Base-by-base conservation (phyloP, 805 yeast genomes). In the Kluyveromyces starmeri region DNA sequence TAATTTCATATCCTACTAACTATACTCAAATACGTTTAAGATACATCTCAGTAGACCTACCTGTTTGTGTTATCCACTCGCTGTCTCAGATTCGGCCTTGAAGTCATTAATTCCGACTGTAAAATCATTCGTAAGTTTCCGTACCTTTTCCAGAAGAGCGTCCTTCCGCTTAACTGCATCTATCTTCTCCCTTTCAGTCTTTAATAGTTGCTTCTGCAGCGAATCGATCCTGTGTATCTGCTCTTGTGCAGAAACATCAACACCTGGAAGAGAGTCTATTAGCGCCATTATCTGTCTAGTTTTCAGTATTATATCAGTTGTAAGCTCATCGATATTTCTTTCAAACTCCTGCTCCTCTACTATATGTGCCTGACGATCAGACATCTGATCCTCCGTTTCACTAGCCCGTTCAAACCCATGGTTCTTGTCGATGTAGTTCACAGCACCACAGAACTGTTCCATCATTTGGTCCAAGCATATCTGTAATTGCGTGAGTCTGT, bases 241-340 rank as follows among this genome's bases (percentile, higher is more conserved):
- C 36, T 74, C 78, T 28, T 68, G 72, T 16, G 83, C 81, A 2
- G 88, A 74, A 1, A 81, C 88, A 7, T 94, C 96, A 2, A 85
- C 83, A 9, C 96, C 97, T 0, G 98, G 98, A 27, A 89, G 63
- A 2, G 94, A 75, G 51, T 83, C 94, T 25, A 89, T 86, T 18
- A 89, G 71, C 48, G 83, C 77, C 25, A 83, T 71, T 11, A 89
- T 82, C 55, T 92, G 97, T 47, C 94, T 71, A 4, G 94, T 74
- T 51, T 88, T 88, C 38, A 85, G 59, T 17, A 88, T 83, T 7
- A 89, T 71, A 52, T 89, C 98, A 0, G 83, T 74, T 2, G 95
- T 73, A 7, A 92, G 65, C 51, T 92, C 97, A 45, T 73, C 75
- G 30, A 76, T 68, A 18, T 78, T 81, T 40, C 66, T 57, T 19